Base-by-base conservation (phyloP, 2,329 filamentous ascomycete genomes). In the Sporothrix sp. region DNA sequence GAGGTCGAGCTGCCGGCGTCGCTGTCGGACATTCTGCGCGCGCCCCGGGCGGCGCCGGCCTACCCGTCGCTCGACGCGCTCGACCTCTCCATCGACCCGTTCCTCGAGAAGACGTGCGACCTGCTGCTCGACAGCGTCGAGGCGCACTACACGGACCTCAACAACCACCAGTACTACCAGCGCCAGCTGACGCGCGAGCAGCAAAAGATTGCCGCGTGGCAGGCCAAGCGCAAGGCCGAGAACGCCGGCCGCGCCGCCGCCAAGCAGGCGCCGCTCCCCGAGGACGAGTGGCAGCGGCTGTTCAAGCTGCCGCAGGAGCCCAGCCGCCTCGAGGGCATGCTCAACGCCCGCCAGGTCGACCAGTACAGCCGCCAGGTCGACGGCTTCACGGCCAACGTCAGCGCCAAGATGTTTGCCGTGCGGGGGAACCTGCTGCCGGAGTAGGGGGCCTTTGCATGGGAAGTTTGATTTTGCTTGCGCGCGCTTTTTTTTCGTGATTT, bases 281-380 rank as follows among this genome's bases (percentile, higher is more conserved):
- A 98, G 73, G 91, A 97, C 63, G 93, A 98, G 75, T 98, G 90
- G 90, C 87, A 95, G 72, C 84, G 87, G 66, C 77, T 97, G 61
- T 98, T 97, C 80, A 98, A 98, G 81, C 79, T 98, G 59, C 93
- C 93, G 23, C 84, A 88, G 66, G 91, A 97, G 74, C 91, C 93
- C 51, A 95, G 85, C 71, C 78, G 91, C 59, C 73, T 97, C 60
- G 91, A 97, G 74, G 87, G 85, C 58, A 87, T 98, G 78, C 75
- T 98, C 65, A 95, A 96, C 68, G 90, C 87, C 56, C 81, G 89
- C 70, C 93, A 98, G 73, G 89, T 96, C 50, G 90, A 97, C 72
- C 91, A 97, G 73, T 98, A 97, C 72, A 87, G 90, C 64, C 85
- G 89, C 72, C 93, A 97, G 74, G 86, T 97, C 52, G 93, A 98